A percentile compares a stretch with the other conserved stretches of the same genome.
These are phyloP conservation scores for Akanthomyces lecanii DNA, from an alignment of 2,329 filamentous ascomycete genomes.

Conservation along the genomic window DNA sequence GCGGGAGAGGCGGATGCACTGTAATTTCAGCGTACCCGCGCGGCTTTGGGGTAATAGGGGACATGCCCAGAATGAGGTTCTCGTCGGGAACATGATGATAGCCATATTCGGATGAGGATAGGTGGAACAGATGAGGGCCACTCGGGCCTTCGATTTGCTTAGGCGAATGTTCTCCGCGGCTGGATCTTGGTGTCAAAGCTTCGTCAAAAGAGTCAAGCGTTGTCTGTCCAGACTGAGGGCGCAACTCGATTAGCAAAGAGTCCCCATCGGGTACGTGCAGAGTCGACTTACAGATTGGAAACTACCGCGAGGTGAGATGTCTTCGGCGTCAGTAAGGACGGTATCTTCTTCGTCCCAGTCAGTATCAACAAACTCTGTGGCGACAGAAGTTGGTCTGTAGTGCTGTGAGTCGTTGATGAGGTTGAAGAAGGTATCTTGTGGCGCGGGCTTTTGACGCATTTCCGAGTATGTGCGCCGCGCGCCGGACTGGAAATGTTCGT, in stretches of 20 bases:
- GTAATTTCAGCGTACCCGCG: conserved; percentile 30
- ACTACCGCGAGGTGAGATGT: conserved; percentile 64
- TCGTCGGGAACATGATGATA: conserved; percentile 36
- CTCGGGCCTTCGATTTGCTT: conserved; percentile 74
- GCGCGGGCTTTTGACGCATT: conserved; percentile 48
- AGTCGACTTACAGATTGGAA: conserved; percentile 62
- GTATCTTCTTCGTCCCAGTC: conserved; percentile 65
- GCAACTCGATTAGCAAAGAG: conserved; percentile 18
- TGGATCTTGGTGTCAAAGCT: conserved; percentile 69
- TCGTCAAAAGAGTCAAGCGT: conserved; percentile 87
- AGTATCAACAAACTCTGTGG: conserved; percentile 75
- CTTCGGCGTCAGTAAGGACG: conserved; percentile 54
- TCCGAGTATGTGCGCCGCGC: conserved; percentile 40
- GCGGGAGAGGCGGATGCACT: conserved; percentile 24
- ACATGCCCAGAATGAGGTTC: conserved; percentile 60
- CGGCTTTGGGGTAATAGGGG: conserved; percentile 65
- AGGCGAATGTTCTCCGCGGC: conserved; percentile 52
- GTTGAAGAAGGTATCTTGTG: conserved; percentile 59
- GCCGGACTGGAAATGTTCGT: conserved; percentile 33
- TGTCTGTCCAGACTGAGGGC: conserved; percentile 39
- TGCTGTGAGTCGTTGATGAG: conserved; percentile 45
- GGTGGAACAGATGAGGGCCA: conserved; percentile 82
- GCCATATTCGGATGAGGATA: conserved; percentile 44
- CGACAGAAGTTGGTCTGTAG: conserved; percentile 61
- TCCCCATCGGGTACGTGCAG: not conserved